phyloP scores from a whole-genome alignment of 192 early-diverging fungal genomes.

The Gigaspora rosea region DNA sequence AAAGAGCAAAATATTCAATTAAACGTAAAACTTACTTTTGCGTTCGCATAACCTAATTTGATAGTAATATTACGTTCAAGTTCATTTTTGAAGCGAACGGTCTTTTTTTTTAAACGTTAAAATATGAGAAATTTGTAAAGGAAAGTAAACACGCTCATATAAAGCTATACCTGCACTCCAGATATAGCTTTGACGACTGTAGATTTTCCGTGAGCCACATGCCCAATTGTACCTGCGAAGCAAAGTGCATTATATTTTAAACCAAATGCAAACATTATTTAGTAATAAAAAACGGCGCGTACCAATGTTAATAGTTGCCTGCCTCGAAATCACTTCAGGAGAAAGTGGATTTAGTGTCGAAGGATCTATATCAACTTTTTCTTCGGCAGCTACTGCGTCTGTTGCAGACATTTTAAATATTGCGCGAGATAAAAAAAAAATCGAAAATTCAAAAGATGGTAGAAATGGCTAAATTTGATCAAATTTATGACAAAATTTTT shows the following conservation, averaged over 20 bases:
- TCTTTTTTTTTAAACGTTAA: conserved; percentile 43
- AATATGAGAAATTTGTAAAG: background rate
- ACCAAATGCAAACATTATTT: background rate
- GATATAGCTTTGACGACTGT: conserved; percentile 99
- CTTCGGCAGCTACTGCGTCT: background rate
- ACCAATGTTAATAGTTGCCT: conserved; percentile 99
- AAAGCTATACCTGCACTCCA: conserved; percentile 73
- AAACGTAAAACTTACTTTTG: conserved; percentile 64
- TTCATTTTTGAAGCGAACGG: conserved; percentile 97
- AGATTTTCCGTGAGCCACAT: conserved; percentile 99
- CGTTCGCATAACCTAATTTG: conserved; percentile 98
- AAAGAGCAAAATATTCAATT: background rate
- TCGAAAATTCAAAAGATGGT: too few relatives aligned
- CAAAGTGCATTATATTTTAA: background rate
- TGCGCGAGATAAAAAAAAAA: too few relatives aligned
- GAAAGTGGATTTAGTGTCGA: conserved; percentile 74
- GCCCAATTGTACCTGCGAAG: conserved; percentile 94
- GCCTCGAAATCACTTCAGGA: conserved; percentile 94
- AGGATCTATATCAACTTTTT: conserved; percentile 36
- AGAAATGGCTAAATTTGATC: too few relatives aligned
- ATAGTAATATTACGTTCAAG: conserved; percentile 99
- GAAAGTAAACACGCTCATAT: background rate
- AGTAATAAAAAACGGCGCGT: conserved; percentile 4
- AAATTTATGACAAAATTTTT: too few relatives aligned
- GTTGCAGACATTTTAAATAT: too few relatives aligned